Base-by-base conservation (phyloP, 2,329 filamentous ascomycete species). In the Parastagonospora avenae region DNA sequence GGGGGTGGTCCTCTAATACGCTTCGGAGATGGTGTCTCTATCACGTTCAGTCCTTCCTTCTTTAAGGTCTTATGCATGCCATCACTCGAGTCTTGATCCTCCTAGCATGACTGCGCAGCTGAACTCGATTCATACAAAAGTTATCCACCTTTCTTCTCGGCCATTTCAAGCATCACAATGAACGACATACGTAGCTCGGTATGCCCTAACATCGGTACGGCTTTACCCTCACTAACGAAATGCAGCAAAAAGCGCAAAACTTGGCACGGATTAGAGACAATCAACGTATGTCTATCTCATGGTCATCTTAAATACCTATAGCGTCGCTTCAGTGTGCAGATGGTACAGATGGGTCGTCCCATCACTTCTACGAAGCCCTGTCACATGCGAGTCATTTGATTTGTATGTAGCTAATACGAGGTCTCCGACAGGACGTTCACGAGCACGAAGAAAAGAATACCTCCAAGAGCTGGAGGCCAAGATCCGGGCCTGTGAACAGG, bases 361-460 rank as follows among this genome's bases (percentile, higher is more conserved):
- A 24, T 24, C 19, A 24, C 19, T 24, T 3, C 19, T 24, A 24
- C 19, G 19, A 24, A 24, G 19, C 19, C 19, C 19, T 24, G 19
- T 24, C 19, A 24, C 19, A 24, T 24, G 19, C 19, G 19, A 24
- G 19, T n/a, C 10, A 16, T 8, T 19, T n/a, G 8, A 12, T 37
- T 11, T 8, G 14, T 1, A 16, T 28, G 9, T 30, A 28, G 28
- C 62, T 65, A 19, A 65, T 46, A 10, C 27, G 9, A 8, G 24
- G 1, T 7, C 19, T 42, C 10, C 2, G 11, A n/a, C 46, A 72
- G 68, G 89, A 48, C 85, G 88, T 55, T 90, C 86, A n/a, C 85
- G 89, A 46, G 87, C 87, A 39, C 82, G 88, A 31, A 82, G 86
- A 57, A 90, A 88, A 76, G 87, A 90, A 65, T 91, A 92, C 66